phyloP scores from a whole-genome alignment of 768 basidiomycete species.

The Tylopilus rubrobrunneus region DNA sequence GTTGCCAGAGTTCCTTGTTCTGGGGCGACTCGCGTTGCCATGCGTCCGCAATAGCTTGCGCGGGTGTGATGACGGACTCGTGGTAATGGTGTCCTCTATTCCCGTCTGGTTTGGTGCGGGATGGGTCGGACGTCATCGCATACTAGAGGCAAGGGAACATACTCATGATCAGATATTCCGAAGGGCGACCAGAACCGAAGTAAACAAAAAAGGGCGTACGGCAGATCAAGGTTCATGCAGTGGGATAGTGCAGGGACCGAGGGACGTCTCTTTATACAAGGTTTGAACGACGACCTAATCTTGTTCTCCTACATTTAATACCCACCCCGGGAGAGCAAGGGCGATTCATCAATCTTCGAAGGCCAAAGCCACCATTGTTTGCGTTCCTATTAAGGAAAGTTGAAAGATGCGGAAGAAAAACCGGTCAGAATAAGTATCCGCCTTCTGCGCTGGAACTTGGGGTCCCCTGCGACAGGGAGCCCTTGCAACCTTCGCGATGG shows the following conservation, averaged over 20 bases:
- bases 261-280: slow-evolving; percentile 34
- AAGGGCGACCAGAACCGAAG: slow-evolving; percentile 20
- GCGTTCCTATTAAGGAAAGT: slow-evolving; percentile 29
- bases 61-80: slow-evolving; percentile 41
- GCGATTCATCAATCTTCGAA: slow-evolving; percentile 19
- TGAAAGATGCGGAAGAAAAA: slow-evolving; percentile 29
- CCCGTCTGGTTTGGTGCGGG: slow-evolving; percentile 33
- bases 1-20: slow-evolving; percentile 57
- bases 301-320: slow-evolving; percentile 28
- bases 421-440: slow-evolving; percentile 29
- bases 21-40: slow-evolving; percentile 63
- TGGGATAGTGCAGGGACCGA: slow-evolving; percentile 30
- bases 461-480: slow-evolving; percentile 26
- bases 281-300: slow-evolving; percentile 29
- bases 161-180: slow-evolving; percentile 29
- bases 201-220: slow-evolving; percentile 35
- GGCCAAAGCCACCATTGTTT: slow-evolving; percentile 29
- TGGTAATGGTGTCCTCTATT: slow-evolving; percentile 27
- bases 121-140: slow-evolving; percentile 36
- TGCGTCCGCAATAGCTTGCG: slow-evolving; percentile 63
- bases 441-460: slow-evolving; percentile 34
- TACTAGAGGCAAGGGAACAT: slow-evolving; percentile 27
- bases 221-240: slow-evolving; percentile 34
- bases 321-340: slow-evolving; percentile 21
- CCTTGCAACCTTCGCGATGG: slow-evolving; percentile 24